Base-by-base conservation (phyloP, 306 rosid genomes). In the Gillenia trifoliata region DNA sequence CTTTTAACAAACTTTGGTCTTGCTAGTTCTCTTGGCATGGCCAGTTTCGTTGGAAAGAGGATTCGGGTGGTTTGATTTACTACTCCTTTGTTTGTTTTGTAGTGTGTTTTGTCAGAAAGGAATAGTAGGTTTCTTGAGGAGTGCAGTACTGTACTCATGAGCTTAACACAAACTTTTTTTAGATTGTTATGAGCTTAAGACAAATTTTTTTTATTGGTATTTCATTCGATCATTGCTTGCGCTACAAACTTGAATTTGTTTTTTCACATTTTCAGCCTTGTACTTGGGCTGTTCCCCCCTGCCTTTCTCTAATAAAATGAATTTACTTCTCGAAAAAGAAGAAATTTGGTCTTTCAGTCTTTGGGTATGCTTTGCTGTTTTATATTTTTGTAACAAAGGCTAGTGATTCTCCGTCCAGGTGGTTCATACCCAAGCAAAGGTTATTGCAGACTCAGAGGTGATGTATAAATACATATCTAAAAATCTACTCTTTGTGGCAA, bases 401-500 rank as follows among this genome's bases (percentile, higher is more conserved):
- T 47, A 17, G 65, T 70, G 61, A 56, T 80, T 71, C 64, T 63
- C 52, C 61, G 55, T 68, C 52, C 72, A 92, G 99, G 97, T 95
- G 81, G 98, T 95, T 79, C 99, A 95, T 79, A 92, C 99, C 67
- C 99, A 92, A 89, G 93, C 98, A 73, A 95, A 95, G 88, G 93
- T 85, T 67, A 85, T 80, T 82, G 89, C 88, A 65, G 98, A 92
- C 78, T 86, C 90, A 16, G 98, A 95, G 80, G 88, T 95, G 80
- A 87, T 92, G 98, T 95, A 90, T 38, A 92, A 95, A 78, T 90
- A 89, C 79, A 79, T 88, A 71, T 95, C 97, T 41, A 90, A 85
- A 80, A 92, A 95, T 83, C 33, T 92, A 72, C 96, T 92, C 76
- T 95, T 95, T 77, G 93, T 92, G 16, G 98, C 99, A 63, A 95